Percentiles rank a stretch among this genome's conserved stretches.
These are phyloP conservation scores for Ustilago curta DNA, from an alignment of 1,284 basidiomycete genomes.

Conservation along the genomic window DNA sequence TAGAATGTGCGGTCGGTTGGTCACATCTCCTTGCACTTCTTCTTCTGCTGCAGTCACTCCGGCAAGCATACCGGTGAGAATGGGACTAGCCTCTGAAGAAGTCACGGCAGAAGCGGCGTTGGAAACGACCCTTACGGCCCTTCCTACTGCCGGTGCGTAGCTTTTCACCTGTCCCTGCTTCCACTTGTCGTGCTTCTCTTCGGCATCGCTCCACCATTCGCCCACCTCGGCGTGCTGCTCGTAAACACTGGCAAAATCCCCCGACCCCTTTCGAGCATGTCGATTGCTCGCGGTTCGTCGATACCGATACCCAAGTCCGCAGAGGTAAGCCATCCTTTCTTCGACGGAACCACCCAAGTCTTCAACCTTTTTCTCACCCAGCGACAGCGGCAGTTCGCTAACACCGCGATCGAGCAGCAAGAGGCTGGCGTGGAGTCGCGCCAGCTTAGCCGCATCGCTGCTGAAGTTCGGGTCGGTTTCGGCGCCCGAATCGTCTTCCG, in stretches of 20 bases:
- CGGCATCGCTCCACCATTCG: conserved; percentile 15
- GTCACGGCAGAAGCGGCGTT: conserved; percentile 19
- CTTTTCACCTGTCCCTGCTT: conserved; percentile 16
- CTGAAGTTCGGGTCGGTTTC: conserved; percentile 12
- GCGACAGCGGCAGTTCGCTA: conserved; percentile 28
- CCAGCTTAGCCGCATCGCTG: conserved; percentile 36
- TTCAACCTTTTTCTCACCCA: background rate
- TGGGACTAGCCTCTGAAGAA: conserved; percentile 20
- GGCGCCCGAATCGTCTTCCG: conserved; percentile 5
- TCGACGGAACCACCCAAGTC: background rate
- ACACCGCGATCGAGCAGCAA: conserved; percentile 20
- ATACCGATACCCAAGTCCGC: conserved; percentile 40
- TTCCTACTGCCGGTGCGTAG: background rate
- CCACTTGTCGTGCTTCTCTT: background rate
- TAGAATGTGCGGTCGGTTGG: conserved; percentile 4
- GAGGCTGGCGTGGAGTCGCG: conserved; percentile 36
- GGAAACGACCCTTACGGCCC: conserved; percentile 22
- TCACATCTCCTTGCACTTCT: conserved; percentile 15
- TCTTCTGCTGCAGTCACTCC: background rate
- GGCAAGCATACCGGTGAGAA: conserved; percentile 13
- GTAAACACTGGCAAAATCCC: background rate
- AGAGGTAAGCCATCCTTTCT: conserved; percentile 49
- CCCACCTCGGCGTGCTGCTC: conserved; percentile 6
- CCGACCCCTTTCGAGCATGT: conserved; percentile 17
- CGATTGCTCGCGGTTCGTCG: background rate